Percentiles rank a stretch among this genome's conserved stretches.
Conservation (phyloP, 2,329 filamentous ascomycete genomes). For the Aspergillus aculeatus region DNA sequence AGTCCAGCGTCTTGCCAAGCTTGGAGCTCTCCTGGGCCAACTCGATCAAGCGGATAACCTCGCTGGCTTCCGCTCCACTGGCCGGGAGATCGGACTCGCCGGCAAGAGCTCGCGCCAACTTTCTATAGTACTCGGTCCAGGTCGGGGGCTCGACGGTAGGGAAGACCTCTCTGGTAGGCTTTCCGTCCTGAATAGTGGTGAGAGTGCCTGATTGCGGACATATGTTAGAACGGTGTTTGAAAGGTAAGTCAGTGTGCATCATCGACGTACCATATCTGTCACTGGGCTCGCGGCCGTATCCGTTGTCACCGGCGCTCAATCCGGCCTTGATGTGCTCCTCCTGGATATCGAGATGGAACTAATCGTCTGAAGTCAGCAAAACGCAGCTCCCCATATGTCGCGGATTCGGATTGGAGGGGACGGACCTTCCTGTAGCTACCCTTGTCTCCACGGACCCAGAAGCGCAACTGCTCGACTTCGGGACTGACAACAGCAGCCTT, state of each 20-base stretch:
- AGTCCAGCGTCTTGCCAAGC: slow-evolving; percentile 49
- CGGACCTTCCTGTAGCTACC: slow-evolving; percentile 70
- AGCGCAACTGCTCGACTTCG: slow-evolving; percentile 68
- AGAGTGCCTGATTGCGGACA: slow-evolving; percentile 40
- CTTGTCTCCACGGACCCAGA: slow-evolving; percentile 73
- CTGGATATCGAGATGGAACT: slow-evolving; percentile 66
- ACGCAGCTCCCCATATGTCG: not conserved
- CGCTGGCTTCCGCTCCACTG: slow-evolving; percentile 52
- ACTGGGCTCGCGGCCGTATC: slow-evolving; percentile 64
- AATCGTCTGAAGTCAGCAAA: not conserved
- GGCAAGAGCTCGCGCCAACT: slow-evolving; percentile 53
- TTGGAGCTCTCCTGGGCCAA: slow-evolving; percentile 54
- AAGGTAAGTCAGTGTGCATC: not conserved
- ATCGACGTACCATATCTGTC: slow-evolving; percentile 53
- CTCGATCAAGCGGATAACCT: slow-evolving; percentile 58
- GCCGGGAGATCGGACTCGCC: slow-evolving; percentile 56
- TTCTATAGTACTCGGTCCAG: slow-evolving; percentile 66
- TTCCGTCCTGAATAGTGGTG: slow-evolving; percentile 55
- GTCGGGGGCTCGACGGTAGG: slow-evolving; percentile 65
- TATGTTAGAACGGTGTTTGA: not conserved
- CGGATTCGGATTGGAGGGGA: not conserved
- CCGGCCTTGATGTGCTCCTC: slow-evolving; percentile 71
- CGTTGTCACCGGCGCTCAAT: slow-evolving; percentile 58
- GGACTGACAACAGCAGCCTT: slow-evolving; percentile 68
- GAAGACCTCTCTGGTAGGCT: slow-evolving; percentile 50